Evolutionary conservation across 257 asterid genomes (phyloP), one percentile per base, ranked within the genome.

Genomic region (Voacanga thouarsii): DNA sequence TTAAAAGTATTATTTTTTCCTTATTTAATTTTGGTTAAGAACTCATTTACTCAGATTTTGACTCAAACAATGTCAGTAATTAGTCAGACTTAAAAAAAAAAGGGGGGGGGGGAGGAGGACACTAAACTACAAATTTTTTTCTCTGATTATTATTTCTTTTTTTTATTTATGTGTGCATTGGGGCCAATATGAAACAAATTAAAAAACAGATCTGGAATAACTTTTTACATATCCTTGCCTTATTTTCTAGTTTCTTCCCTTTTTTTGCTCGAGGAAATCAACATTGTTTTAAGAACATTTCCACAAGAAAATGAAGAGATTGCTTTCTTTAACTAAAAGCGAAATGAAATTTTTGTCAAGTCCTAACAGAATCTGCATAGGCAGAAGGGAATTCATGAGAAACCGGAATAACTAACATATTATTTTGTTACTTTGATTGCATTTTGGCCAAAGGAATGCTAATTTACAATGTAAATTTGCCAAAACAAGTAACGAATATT

Each of bases 1-100:
- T 44, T 23, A 65, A 74, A 28, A 53, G n/a, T 33, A 79, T 53
- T 53, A 55, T 53, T 55, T 4, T 74, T 51, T 51, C 41, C 44
- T 56, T 65, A 21, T 75, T 75, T 44, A 53, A 43, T 67, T 75
- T 56, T 56, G 2, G 24, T 30, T 59, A 43, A 18, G 47, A 33
- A 33, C 5, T 72, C 49, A 53, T 56, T 45, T 65, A 30, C 24
- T 67, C 37, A 73, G 14, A 57, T 66, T 41, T 71, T 71, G 75
- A 45, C 60, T 28, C n/a, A 47, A 1, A n/a, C 75, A 43, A 3
- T 14, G 37, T 24, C 12, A 43, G 23, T 71, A 47, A 71, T 5
- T 71, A 49, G n/a, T 45, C 14, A 14, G 61, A 47, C 12, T 49
- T 33, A 33, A 33, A 2, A 33, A 33, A 33, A 33, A 33, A 33